phyloP scores from a whole-genome alignment of 2,329 filamentous ascomycete species.

The Pezicula carpinea region DNA sequence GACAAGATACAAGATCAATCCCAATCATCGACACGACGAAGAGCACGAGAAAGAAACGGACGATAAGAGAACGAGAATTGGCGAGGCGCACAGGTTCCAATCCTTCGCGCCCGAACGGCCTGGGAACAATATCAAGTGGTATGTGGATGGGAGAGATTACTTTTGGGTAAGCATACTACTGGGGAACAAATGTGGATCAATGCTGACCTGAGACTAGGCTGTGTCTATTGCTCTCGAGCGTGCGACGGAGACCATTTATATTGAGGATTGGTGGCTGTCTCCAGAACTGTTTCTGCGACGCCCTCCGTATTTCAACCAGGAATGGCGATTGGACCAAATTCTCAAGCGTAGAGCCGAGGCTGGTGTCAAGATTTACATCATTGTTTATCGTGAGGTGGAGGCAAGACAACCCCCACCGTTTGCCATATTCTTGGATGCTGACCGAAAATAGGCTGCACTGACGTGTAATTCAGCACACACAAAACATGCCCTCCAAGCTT shows the following conservation, averaged over 20 bases:
- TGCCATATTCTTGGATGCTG: constrained; percentile 1
- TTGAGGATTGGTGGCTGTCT: constrained; percentile 95
- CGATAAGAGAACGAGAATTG: constrained; percentile 68
- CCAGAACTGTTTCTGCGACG: constrained; percentile 82
- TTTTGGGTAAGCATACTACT: constrained; percentile 58
- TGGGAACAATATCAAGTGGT: constrained; percentile 91
- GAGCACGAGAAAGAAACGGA: constrained; percentile 83
- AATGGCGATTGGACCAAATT: constrained; percentile 82
- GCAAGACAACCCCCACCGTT: constrained; percentile 7
- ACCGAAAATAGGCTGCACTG: constrained; percentile 60
- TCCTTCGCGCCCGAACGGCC: constrained; percentile 86
- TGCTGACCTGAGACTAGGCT: constrained; percentile 39
- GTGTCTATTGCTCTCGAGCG: constrained; percentile 86
- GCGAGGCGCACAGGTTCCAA: constrained; percentile 74
- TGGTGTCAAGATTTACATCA: constrained; percentile 90
- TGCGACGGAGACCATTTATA: constrained; percentile 91
- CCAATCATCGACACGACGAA: constrained; percentile 89
- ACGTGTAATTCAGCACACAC: constrained; percentile 93
- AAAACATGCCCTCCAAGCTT: constrained; percentile 73
- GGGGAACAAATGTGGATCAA: background rate
- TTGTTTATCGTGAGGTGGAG: constrained; percentile 76
- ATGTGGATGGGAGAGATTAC: constrained; percentile 92
- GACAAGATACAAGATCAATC: constrained; percentile 55
- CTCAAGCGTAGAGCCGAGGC: constrained; percentile 86
- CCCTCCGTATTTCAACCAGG: constrained; percentile 75